Evolutionary conservation across 306 rosid genomes (phyloP), one percentile per base, ranked within the genome.

Genomic region (Dryas alaskensis): DNA sequence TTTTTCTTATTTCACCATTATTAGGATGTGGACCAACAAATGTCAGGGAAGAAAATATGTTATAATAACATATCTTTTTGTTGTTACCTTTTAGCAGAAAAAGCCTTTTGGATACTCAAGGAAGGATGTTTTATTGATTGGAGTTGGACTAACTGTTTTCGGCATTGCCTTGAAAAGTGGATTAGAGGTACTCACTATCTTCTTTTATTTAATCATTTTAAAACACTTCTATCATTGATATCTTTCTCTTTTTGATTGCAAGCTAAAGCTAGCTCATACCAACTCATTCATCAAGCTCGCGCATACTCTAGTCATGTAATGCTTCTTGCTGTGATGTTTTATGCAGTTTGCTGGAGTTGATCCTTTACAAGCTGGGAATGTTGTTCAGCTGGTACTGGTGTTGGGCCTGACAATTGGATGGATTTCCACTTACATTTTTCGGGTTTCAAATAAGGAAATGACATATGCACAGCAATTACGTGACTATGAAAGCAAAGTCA

Each of bases 361-460:
- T 79, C 90, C 96, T 72, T 83, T 94, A 50, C 96, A 94, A 82
- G 95, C 99, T 65, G 97, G 99, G 61, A 94, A 94, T 80, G 97
- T 89, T 6, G 99, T 94, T 81, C 99, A 94, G 87, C 87, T 94
- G 70, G 87, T 94, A 67, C 63, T 94, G 65, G 99, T 94, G 77
- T 84, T 94, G 88, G 99, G 99, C 52, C 86, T 94, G 67, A 94
- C 96, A 7, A 19, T 94, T 60, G 99, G 95, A 68, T 94, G 99
- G 99, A 88, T 94, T 84, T 89, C 92, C 8, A 92, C 97, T 0
- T 94, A 94, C 44, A 85, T 94, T 78, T 94, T 94, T 49, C 82
- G 99, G 84, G 99, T 94, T 84, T 89, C 96, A 76, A 94, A 92
- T 81, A 92, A 94, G 88, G 97, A 94, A 81, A 94, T 94, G 99